A percentile compares a stretch with the other conserved stretches of the same genome.
phyloP scores from a whole-genome alignment of 1,139 yeast species.

The Pichia sp. region DNA sequence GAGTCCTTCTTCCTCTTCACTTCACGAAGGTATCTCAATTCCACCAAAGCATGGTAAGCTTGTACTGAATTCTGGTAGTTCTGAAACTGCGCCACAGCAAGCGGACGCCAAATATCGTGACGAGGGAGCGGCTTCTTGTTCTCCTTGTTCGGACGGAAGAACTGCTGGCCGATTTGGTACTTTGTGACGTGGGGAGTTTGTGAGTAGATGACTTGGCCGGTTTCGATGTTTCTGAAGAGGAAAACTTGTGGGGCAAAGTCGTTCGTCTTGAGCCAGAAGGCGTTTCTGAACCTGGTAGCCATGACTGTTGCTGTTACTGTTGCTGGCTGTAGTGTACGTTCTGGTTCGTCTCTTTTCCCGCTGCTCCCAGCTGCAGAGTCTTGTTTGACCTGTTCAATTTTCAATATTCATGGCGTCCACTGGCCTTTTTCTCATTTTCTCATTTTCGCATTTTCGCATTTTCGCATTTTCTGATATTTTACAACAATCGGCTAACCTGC shows the following conservation, averaged over 20 bases:
- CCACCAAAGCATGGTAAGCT: conserved; percentile 68
- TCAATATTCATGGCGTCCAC: no score
- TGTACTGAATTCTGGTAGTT: conserved; percentile 61
- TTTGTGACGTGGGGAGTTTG: conserved; percentile 66
- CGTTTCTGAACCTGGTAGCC: conserved; percentile 28
- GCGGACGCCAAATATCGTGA: conserved; percentile 82
- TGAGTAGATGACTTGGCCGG: conserved; percentile 85
- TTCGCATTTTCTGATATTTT: no score
- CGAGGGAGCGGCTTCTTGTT: conserved; percentile 75
- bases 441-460: no score
- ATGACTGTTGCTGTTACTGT: no score
- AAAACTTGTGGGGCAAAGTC: conserved; percentile 77
- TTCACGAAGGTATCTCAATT: conserved; percentile 69
- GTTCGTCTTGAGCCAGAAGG: conserved; percentile 41
- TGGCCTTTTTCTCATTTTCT: no score
- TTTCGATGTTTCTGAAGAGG: conserved; percentile 74
- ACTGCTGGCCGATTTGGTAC: conserved; percentile 66
- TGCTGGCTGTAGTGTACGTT: no score
- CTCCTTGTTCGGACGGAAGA: conserved; percentile 80
- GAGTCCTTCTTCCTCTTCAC: conserved; percentile 52
- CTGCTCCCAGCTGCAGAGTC: no score
- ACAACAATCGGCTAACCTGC: no score
- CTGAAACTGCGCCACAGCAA: conserved; percentile 76
- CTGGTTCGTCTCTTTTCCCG: no score
- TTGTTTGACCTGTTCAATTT: no score